Evolutionary conservation across 352 stramenopile genomes (phyloP).

Genomic region (Vaucheria bursata): DNA sequence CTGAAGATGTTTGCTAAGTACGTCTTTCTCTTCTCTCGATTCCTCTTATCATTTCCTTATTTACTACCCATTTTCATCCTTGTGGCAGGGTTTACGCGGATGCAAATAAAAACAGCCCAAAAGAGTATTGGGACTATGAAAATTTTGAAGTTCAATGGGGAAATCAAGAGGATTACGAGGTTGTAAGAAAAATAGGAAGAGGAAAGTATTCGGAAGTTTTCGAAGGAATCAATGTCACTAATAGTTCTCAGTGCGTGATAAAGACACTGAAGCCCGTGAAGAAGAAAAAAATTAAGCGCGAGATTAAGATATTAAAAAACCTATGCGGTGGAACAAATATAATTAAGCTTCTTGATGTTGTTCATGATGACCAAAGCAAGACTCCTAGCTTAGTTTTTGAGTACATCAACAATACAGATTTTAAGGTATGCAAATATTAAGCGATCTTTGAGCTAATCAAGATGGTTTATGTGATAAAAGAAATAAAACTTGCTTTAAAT

Average conservation of each 20-base stretch:
- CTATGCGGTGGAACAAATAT: slow-evolving; percentile 96
- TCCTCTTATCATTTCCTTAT: too few relatives aligned
- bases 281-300: slow-evolving; percentile 99
- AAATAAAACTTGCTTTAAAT: too few relatives aligned
- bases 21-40: too few relatives aligned
- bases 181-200: slow-evolving; percentile 97
- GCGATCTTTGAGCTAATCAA: too few relatives aligned
- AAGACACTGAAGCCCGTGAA: slow-evolving; percentile 99
- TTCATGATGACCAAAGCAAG: slow-evolving; percentile 94
- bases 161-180: slow-evolving; percentile 97
- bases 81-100: slow-evolving; percentile 72
- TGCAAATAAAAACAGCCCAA: slow-evolving; percentile 85
- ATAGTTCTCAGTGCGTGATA: slow-evolving; percentile 92
- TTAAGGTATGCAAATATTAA: slow-evolving; percentile 76
- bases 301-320: slow-evolving; percentile 99
- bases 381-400: slow-evolving; percentile 96
- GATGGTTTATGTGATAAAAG: too few relatives aligned
- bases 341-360: slow-evolving; percentile 96
- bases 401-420: slow-evolving; percentile 98
- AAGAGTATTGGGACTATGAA: slow-evolving; percentile 99
- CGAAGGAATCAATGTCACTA: slow-evolving; percentile 90
- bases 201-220: slow-evolving; percentile 99
- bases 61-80: too few relatives aligned
- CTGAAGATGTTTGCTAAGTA: too few relatives aligned
- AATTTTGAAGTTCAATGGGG: slow-evolving; percentile 79